Percentiles rank a stretch among this genome's conserved stretches.
Conservation (phyloP, 306 rosid species). For the Fragaria iinumae region DNA sequence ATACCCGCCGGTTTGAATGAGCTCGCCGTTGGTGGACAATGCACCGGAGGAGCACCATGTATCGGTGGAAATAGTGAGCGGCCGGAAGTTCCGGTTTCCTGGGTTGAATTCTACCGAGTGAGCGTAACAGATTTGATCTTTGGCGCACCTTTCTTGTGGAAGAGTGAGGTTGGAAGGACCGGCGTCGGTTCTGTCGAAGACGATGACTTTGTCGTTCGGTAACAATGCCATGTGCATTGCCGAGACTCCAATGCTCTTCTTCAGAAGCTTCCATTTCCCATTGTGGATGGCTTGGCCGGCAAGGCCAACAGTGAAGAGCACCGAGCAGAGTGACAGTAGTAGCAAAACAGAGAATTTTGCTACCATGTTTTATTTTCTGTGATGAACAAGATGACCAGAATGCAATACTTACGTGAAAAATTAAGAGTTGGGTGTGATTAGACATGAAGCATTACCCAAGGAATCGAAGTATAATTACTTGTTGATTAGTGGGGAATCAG, state of each 20-base stretch:
- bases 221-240: conserved; percentile 47
- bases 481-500: neutral
- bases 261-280: conserved; percentile 29
- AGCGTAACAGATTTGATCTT: conserved; percentile 18
- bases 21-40: conserved; percentile 20
- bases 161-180: conserved; percentile 37
- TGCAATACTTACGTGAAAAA: neutral
- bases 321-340: conserved; percentile 11
- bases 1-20: conserved; percentile 33
- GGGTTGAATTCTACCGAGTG: conserved; percentile 39
- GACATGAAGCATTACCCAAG: no score
- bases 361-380: conserved; percentile 10
- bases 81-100: conserved; percentile 11
- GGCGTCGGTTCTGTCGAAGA: conserved; percentile 29
- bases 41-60: conserved; percentile 45
- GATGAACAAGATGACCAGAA: neutral
- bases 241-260: conserved; percentile 35
- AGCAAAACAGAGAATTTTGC: conserved; percentile 10
- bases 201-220: conserved; percentile 27
- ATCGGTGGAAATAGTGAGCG: conserved; percentile 33
- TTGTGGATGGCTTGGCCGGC: neutral
- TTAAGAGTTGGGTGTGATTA: neutral
- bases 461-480: neutral
- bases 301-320: neutral
- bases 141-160: conserved; percentile 1